These are phyloP conservation scores for Rosa hybrid DNA, from an alignment of 331 rosid genomes.

Conservation along the genomic window DNA sequence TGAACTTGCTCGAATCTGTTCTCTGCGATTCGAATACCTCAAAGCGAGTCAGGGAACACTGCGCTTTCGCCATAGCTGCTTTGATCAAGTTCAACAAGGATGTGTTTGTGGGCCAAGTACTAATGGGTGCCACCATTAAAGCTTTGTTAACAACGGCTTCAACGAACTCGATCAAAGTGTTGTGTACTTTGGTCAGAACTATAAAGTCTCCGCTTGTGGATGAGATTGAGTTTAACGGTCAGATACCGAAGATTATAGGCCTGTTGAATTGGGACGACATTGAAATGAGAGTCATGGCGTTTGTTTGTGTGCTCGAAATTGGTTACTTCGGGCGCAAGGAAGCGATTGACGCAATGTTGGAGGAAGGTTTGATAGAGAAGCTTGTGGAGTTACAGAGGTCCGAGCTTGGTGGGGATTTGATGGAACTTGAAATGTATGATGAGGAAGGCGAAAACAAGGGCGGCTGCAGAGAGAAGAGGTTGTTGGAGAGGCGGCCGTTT, in stretches of 20 bases:
- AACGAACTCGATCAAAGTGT: slow-evolving; percentile 42
- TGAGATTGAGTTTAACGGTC: slow-evolving; percentile 64
- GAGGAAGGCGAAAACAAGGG: slow-evolving; percentile 22
- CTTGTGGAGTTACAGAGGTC: slow-evolving; percentile 75
- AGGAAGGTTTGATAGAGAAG: slow-evolving; percentile 61
- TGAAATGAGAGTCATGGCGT: slow-evolving; percentile 41
- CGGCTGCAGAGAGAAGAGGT: slow-evolving; percentile 29
- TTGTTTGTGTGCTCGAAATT: slow-evolving; percentile 71
- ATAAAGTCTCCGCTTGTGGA: slow-evolving; percentile 87
- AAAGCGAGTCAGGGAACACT: slow-evolving; percentile 48
- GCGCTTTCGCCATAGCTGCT: slow-evolving; percentile 44
- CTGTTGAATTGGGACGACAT: slow-evolving; percentile 37
- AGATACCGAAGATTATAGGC: slow-evolving; percentile 51
- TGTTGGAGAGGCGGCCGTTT: slow-evolving; percentile 56
- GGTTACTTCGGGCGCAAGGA: slow-evolving; percentile 92
- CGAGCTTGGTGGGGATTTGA: slow-evolving; percentile 61
- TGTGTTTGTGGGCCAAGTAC: slow-evolving; percentile 79
- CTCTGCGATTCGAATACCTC: slow-evolving; percentile 47
- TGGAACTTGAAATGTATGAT: slow-evolving; percentile 30
- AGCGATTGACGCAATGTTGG: slow-evolving; percentile 79
- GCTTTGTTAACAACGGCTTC: slow-evolving; percentile 58
- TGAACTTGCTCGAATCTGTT: slow-evolving; percentile 43
- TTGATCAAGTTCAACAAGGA: slow-evolving; percentile 80
- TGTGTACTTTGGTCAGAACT: slow-evolving; percentile 51
- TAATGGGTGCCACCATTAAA: slow-evolving; percentile 54